Evolutionary conservation across 1,139 yeast species (phyloP), one percentile per base, ranked within the genome.

Genomic region (Scheffersomyces illinoinensis): DNA sequence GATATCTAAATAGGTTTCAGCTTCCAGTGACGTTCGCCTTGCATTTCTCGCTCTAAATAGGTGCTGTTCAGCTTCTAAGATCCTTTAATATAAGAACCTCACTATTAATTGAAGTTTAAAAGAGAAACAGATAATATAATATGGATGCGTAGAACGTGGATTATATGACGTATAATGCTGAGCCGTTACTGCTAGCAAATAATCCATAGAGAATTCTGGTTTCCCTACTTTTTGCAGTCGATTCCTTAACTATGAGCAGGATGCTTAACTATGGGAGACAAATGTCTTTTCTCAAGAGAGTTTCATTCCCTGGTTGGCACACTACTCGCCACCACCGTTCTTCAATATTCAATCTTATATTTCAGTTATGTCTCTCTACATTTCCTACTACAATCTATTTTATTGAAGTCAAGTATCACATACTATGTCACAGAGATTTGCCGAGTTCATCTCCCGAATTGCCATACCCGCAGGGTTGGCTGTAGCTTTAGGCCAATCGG

Each of bases 391-490:
- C 64, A 5, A 48, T 54, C 53, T 20, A 47, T 20, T 24, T 24
- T 24, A 2, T 24, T 24, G 8, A 48, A 43, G 19, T 20, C 54
- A 24, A 14, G 19, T 18, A 14, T 5, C 17, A 39, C 21, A 23
- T 52, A 57, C 49, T 50, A 78, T 78, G 82, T 76, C 82, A 21
- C 70, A 73, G 52, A 76, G 81, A 71, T 60, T 77, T 52, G 81
- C 78, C 39, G 79, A 79, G 56, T 59, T 76, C 53, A 63, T 80
- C 54, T 75, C 83, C 53, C 76, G 76, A 68, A 72, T 90, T 59
- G 95, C 93, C 21, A 74, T 89, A 55, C 95, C 95, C 39, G 84
- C 85, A 1, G 95, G 93, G 68, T 69, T 89, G 23, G 86, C 90
- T 23, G 72, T 88, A 58, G 83, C 90, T 49, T 83, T 88, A 21